phyloP scores from a whole-genome alignment of 2,329 filamentous ascomycete species.

The Fusarium tupiense region DNA sequence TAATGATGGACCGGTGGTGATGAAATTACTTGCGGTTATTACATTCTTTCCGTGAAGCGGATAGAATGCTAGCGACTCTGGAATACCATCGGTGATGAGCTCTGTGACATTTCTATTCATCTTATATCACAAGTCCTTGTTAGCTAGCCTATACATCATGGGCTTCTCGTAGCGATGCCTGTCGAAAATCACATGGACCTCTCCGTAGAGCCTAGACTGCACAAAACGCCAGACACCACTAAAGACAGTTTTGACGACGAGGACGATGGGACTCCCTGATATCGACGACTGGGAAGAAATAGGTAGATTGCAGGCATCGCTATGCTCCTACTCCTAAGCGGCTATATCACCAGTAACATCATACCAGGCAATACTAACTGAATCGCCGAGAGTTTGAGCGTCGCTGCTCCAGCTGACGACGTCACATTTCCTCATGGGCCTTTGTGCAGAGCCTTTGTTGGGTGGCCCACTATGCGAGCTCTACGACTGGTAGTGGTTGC shows the following conservation, averaged over 20 bases:
- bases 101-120: background rate
- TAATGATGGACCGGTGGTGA: fast-evolving
- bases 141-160: background rate
- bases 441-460: background rate
- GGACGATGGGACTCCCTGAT: background rate
- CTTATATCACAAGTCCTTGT: background rate
- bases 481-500: background rate
- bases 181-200: background rate
- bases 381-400: background rate
- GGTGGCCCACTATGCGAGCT: background rate
- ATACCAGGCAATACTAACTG: background rate
- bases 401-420: background rate
- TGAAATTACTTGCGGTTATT: background rate
- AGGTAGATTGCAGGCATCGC: background rate
- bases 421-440: background rate
- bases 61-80: too few relatives aligned
- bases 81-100: fast-evolving
- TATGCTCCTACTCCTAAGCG: background rate
- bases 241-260: background rate
- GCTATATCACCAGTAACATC: background rate
- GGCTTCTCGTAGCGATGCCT: background rate
- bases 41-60: too few relatives aligned
- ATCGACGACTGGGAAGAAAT: background rate
- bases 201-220: fast-evolving
- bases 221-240: background rate